phyloP scores from a whole-genome alignment of 2,329 filamentous ascomycete genomes.

The Microcyclosporella mali region DNA sequence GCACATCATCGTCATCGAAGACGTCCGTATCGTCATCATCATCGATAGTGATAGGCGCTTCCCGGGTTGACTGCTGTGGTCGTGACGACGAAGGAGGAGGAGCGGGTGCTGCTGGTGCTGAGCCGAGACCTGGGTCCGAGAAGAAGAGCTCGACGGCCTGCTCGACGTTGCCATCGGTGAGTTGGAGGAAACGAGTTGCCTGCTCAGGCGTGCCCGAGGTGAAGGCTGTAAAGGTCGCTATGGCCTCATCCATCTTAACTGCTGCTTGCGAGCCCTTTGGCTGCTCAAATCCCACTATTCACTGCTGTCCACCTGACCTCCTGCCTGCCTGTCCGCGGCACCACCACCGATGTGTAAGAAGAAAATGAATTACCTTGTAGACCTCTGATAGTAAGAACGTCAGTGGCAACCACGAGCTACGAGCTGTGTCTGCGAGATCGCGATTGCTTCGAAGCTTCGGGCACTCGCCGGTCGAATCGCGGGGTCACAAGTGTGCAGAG shows the following conservation, averaged over 20 bases:
- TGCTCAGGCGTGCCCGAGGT: constrained; percentile 68
- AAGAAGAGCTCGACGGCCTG: constrained; percentile 87
- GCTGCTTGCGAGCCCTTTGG: not conserved
- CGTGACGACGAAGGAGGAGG: constrained; percentile 28
- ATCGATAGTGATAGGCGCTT: constrained; percentile 66
- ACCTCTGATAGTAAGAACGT: no score
- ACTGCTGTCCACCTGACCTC: no score
- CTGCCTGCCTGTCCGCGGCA: no score
- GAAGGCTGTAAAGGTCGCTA: constrained; percentile 73
- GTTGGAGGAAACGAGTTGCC: constrained; percentile 73
- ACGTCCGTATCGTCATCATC: constrained; percentile 57
- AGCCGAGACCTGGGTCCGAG: constrained; percentile 61
- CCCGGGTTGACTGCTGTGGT: constrained; percentile 30
- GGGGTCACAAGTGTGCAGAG: no score
- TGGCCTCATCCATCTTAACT: constrained; percentile 47
- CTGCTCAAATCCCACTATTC: not conserved
- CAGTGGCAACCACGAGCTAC: no score
- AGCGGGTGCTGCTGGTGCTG: constrained; percentile 25
- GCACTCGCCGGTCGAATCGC: no score
- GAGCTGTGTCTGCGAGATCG: no score
- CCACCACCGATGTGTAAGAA: no score
- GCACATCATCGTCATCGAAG: constrained; percentile 33
- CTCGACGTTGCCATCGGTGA: constrained; percentile 77
- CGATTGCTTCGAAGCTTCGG: no score
- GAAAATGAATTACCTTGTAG: no score